These are phyloP conservation scores for Suillus plorans DNA, from an alignment of 768 basidiomycete genomes.

Conservation along the genomic window DNA sequence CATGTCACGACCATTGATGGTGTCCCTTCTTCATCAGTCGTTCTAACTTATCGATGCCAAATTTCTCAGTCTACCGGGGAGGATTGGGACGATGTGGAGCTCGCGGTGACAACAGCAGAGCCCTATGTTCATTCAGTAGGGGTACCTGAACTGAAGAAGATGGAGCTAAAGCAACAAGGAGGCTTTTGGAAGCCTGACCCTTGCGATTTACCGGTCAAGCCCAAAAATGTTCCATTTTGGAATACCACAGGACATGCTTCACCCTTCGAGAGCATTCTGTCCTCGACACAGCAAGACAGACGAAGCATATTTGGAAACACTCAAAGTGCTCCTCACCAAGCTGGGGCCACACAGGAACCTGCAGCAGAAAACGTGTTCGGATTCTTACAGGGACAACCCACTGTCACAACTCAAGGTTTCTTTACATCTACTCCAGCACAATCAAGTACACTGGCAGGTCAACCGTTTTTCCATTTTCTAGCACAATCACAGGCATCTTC, in stretches of 20 bases:
- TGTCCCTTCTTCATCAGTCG: slow-evolving; percentile 15
- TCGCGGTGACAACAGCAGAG: slow-evolving; percentile 26
- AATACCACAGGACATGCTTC: background rate
- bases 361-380: background rate
- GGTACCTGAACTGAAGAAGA: slow-evolving; percentile 23
- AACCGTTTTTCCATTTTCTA: background rate
- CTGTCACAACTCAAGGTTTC: background rate
- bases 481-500: background rate
- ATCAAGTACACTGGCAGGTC: background rate
- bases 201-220: too few species aligned
- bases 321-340: background rate
- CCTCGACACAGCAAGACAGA: background rate
- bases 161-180: slow-evolving; percentile 12
- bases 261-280: background rate
- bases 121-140: slow-evolving; percentile 17
- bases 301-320: background rate
- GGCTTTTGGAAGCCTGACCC: background rate
- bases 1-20: slow-evolving; percentile 12
- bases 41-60: slow-evolving; percentile 28
- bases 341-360: background rate
- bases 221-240: background rate
- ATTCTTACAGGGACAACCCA: background rate
- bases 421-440: background rate
- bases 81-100: slow-evolving; percentile 26
- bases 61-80: slow-evolving; percentile 32